Base-by-base conservation (phyloP, 2,329 filamentous ascomycete genomes). In the Dothistroma pini region DNA sequence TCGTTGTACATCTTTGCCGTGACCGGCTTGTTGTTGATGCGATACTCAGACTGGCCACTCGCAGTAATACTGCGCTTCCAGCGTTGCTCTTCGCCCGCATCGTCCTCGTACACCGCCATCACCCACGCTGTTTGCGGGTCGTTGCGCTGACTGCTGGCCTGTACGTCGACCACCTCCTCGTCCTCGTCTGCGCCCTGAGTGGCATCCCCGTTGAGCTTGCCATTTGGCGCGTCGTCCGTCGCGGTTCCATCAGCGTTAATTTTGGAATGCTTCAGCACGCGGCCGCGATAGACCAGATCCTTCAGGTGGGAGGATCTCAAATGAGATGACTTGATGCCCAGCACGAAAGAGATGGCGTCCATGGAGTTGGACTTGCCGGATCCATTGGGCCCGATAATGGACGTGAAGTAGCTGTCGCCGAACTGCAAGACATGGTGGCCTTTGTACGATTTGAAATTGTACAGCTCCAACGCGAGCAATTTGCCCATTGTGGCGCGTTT, bases 371-470 rank as follows among this genome's bases (percentile, higher is more conserved):
- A 99, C 78, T 99, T 99, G 67, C 95, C 95, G 38, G 95, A 97
- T 81, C 95, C 95, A 93, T 99, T 99, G 75, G 95, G 95, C 6
- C 96, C 95, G 73, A 99, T 97, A 73, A 99, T 97, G 48, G 95
- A 99, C 54, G 95, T 99, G 77, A 99, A 99, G 78, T 97, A 97
- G 1, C 93, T 96, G 80, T 99, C 93, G 72, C 93, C 93, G 72
- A 99, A 97, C 57, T 97, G 86, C 50, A 99, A 86, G 63, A 86
- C 88, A 80, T 99, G 95, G 72, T 97, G 93, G 61, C 93, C 95
- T 77, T 96, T 96, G 82, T 99, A 99, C 70, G 95, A 97, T 81
- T 99, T 99, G 86, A 99, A 99, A 81, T 99, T 97, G 80, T 89
- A 96, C 64, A 99, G 83, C 82, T 97, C 93, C 56, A 99, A 86